Conservation (phyloP, 1,284 basidiomycete genomes). For the Wolfiporia cocos region DNA sequence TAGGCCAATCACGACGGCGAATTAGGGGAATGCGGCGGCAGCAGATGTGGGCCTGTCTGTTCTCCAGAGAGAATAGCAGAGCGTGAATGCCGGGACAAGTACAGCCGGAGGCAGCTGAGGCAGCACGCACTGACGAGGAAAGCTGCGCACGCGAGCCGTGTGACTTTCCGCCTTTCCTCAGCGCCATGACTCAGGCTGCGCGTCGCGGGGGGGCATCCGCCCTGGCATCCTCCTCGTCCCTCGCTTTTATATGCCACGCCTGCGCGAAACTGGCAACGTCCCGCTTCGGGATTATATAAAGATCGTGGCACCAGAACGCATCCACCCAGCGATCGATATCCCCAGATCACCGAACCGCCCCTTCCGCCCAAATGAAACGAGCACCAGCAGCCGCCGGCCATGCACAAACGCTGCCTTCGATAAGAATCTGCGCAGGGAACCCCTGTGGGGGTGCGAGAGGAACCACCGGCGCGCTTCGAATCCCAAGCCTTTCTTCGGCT, state of each 20-base stretch:
- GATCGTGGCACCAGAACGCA: constrained; percentile 24
- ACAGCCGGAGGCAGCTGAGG: neutral
- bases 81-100: neutral
- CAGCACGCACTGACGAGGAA: constrained; percentile 4
- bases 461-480: neutral
- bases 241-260: constrained; percentile 1
- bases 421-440: too few relatives aligned
- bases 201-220: too few relatives aligned
- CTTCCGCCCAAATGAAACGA: constrained; percentile 18
- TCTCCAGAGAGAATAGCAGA: neutral
- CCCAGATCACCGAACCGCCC: constrained; percentile 21
- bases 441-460: constrained; percentile 7
- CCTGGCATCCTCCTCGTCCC: constrained; percentile 8
- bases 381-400: too few relatives aligned
- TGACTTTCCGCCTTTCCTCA: constrained; percentile 4
- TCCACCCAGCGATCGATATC: constrained; percentile 26
- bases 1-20: too few relatives aligned
- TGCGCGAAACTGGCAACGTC: neutral
- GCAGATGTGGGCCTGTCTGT: neutral
- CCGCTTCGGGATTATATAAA: constrained; percentile 14
- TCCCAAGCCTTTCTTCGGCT: constrained; percentile 4
- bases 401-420: constrained; percentile 2
- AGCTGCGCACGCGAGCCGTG: constrained; percentile 9
- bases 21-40: neutral
- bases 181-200: constrained; percentile 4